Percentiles rank a stretch among this genome's conserved stretches.
phyloP scores from a whole-genome alignment of 1,139 yeast species.

The Geotrichum phurueaensis region DNA sequence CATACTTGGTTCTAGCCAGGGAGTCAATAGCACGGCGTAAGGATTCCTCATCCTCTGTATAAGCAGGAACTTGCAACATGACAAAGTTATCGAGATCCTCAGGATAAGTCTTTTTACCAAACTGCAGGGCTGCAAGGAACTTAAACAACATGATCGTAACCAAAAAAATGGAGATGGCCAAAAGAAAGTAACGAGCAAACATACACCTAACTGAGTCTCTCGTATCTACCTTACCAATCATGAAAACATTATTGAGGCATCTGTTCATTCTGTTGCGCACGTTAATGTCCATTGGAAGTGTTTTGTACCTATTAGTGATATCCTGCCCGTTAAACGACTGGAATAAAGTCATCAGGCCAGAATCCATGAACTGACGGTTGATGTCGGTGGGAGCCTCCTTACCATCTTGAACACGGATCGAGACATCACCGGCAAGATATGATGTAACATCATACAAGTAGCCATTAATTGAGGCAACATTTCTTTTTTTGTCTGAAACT shows the following conservation, averaged over 20 bases:
- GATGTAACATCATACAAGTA: slow-evolving; percentile 37
- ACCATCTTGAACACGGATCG: slow-evolving; percentile 33
- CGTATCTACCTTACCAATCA: slow-evolving; percentile 40
- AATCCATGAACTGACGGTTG: slow-evolving; percentile 33
- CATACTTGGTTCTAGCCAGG: slow-evolving; percentile 38
- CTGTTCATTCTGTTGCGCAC: slow-evolving; percentile 29
- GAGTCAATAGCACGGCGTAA: slow-evolving; percentile 42
- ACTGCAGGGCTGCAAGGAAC: slow-evolving; percentile 40
- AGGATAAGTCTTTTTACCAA: slow-evolving; percentile 33
- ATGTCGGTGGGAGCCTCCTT: slow-evolving; percentile 24
- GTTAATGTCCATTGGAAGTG: slow-evolving; percentile 27
- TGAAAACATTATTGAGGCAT: slow-evolving; percentile 37
- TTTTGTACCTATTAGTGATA: slow-evolving; percentile 30
- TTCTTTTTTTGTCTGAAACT: slow-evolving; percentile 25
- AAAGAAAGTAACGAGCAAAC: slow-evolving; percentile 40
- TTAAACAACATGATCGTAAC: slow-evolving; percentile 36
- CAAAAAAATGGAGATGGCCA: slow-evolving; percentile 38
- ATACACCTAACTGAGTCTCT: slow-evolving; percentile 36
- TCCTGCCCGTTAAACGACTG: slow-evolving; percentile 37
- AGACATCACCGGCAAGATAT: slow-evolving; percentile 37
- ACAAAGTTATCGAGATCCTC: slow-evolving; percentile 39
- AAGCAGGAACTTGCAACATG: slow-evolving; percentile 42
- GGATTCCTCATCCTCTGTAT: slow-evolving; percentile 41
- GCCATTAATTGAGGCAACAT: slow-evolving; percentile 36
- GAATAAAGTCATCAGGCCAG: slow-evolving; percentile 31